Conservation (phyloP, 805 yeast species). For the Candida jianshihensis region DNA sequence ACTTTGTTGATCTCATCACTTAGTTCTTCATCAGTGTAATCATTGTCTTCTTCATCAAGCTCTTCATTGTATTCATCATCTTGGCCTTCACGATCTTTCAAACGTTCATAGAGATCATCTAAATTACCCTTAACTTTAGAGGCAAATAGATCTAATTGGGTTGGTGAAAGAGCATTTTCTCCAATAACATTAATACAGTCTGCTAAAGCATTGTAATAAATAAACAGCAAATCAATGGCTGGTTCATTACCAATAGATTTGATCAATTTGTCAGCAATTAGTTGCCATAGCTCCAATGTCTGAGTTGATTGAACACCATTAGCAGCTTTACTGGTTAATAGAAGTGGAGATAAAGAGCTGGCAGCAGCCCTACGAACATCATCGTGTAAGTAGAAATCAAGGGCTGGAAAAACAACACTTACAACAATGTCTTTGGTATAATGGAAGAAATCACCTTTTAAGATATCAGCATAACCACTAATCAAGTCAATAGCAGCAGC, state of each 20-base stretch:
- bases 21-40: constrained; percentile 82
- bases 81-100: constrained; percentile 61
- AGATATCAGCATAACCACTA: constrained; percentile 75
- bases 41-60: constrained; percentile 75
- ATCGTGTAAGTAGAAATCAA: constrained; percentile 87
- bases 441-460: constrained; percentile 76
- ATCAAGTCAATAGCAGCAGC: constrained; percentile 86
- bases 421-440: constrained; percentile 72
- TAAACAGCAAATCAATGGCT: constrained; percentile 71
- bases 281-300: constrained; percentile 64
- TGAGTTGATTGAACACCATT: constrained; percentile 47
- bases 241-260: constrained; percentile 71
- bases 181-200: constrained; percentile 65
- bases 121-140: constrained; percentile 54
- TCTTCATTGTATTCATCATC: constrained; percentile 90
- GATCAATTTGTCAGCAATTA: constrained; percentile 59
- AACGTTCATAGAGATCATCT: constrained; percentile 62
- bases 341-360: constrained; percentile 68
- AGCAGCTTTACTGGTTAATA: constrained; percentile 51
- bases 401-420: constrained; percentile 80
- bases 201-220: constrained; percentile 66
- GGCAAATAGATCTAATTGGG: constrained; percentile 50
- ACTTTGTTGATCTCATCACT: constrained; percentile 80
- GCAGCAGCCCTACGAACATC: constrained; percentile 94
- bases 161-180: constrained; percentile 47